A percentile compares a stretch with the other conserved stretches of the same genome.
Conservation (phyloP, 257 asterid genomes). For the Ajuga chamaepitys region DNA sequence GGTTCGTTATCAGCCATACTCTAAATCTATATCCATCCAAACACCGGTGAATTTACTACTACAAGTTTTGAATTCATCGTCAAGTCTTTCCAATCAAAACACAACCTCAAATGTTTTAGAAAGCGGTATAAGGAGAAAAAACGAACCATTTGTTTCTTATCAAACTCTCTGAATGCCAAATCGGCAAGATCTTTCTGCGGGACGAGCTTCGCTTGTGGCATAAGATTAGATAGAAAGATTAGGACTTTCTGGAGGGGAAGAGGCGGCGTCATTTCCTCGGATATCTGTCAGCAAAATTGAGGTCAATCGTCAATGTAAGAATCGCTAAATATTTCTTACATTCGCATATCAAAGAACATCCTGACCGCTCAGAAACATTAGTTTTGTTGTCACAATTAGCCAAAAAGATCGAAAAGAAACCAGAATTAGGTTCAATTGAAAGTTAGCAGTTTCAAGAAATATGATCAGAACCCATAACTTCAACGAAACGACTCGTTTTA, state of each 20-base stretch:
- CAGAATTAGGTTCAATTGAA: not conserved
- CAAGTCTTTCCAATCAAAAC: too few species aligned
- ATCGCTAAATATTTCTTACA: not conserved
- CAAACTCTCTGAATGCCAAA: slow-evolving; percentile 68
- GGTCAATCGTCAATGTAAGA: slow-evolving; percentile 12
- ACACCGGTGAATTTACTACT: too few species aligned
- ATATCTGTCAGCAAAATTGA: slow-evolving; percentile 41
- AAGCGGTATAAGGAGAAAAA: not conserved
- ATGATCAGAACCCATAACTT: not conserved
- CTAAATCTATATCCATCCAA: too few species aligned
- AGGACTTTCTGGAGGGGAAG: slow-evolving; percentile 66
- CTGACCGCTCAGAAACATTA: not conserved
- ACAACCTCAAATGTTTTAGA: too few species aligned
- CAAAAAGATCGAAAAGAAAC: not conserved
- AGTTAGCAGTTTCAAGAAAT: not conserved
- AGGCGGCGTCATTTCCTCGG: slow-evolving; percentile 90
- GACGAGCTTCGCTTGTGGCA: slow-evolving; percentile 90
- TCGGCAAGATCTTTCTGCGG: slow-evolving; percentile 86
- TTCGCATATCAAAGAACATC: not conserved
- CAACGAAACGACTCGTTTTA: not conserved
- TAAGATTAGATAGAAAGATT: slow-evolving; percentile 51
- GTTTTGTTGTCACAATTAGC: not conserved
- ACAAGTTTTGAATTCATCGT: too few species aligned
- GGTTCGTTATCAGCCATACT: too few species aligned
- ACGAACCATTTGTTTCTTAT: slow-evolving; percentile 61